Percentiles rank a stretch among this genome's conserved stretches.
These are phyloP conservation scores for Salix udensis DNA, from an alignment of 345 rosid species.

Conservation along the genomic window DNA sequence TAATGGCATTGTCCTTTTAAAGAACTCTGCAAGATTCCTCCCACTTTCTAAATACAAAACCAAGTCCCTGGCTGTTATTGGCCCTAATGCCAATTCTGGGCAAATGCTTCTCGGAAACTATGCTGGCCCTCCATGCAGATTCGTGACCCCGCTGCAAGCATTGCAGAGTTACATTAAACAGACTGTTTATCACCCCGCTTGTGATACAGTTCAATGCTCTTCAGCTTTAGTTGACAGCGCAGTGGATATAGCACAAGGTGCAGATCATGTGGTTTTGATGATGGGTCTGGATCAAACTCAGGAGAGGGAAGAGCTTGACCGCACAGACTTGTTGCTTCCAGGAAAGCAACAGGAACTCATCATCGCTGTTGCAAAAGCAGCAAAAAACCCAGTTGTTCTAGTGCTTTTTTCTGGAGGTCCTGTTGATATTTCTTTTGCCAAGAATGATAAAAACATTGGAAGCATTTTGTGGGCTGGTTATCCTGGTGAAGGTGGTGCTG, in stretches of 20 bases:
- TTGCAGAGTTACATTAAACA: conserved; percentile 47
- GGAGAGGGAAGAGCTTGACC: conserved; percentile 72
- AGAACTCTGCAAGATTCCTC: conserved; percentile 53
- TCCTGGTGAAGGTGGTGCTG: conserved; percentile 86
- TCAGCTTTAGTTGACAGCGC: conserved; percentile 50
- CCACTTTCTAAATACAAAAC: conserved; percentile 50
- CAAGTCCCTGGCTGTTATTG: conserved; percentile 62
- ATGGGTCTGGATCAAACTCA: conserved; percentile 87
- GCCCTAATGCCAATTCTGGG: conserved; percentile 68
- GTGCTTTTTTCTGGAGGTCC: conserved; percentile 88
- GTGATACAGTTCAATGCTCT: conserved; percentile 62
- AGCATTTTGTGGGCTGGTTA: conserved; percentile 92
- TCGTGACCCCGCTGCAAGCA: conserved; percentile 54
- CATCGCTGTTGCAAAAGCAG: conserved; percentile 49
- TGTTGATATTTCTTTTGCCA: conserved; percentile 68
- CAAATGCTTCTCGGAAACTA: conserved; percentile 75
- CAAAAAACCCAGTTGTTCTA: conserved; percentile 62
- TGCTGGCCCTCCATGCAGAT: conserved; percentile 69
- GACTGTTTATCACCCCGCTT: conserved; percentile 50
- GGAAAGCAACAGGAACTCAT: conserved; percentile 73
- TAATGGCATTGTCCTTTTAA: conserved; percentile 81
- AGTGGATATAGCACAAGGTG: conserved; percentile 46
- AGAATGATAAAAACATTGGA: conserved; percentile 47
- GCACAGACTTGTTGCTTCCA: conserved; percentile 60
- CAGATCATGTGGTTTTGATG: conserved; percentile 62